Percentiles rank a stretch among this genome's conserved stretches.
Conservation (phyloP, 2,329 filamentous ascomycete genomes). For the Teratosphaeria destructans region DNA sequence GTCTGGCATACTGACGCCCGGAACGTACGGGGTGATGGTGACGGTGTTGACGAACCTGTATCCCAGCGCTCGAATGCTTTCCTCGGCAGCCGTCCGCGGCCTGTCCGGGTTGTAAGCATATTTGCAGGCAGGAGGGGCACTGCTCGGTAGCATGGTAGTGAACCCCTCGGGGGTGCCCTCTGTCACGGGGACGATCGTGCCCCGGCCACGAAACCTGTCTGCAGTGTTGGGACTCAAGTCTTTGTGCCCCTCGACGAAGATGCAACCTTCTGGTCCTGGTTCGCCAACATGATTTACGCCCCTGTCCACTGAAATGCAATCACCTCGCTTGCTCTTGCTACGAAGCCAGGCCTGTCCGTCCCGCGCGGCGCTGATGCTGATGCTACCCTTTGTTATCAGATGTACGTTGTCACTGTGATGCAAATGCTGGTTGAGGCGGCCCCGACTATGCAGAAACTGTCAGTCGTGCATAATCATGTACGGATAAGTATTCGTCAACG, state of each 20-base stretch:
- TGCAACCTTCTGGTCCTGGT: slow-evolving; percentile 1
- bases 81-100: neutral
- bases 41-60: slow-evolving; percentile 1
- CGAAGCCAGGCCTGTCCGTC: neutral
- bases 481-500: neutral
- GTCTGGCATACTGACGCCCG: neutral
- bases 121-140: neutral
- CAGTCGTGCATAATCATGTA: neutral
- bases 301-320: neutral
- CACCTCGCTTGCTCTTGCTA: neutral
- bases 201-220: neutral
- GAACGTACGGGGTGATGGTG: neutral
- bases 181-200: neutral
- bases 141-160: neutral
- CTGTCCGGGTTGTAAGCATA: neutral
- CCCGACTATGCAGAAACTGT: neutral
- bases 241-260: slow-evolving; percentile 3
- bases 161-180: neutral
- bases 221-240: slow-evolving; percentile 2
- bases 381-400: neutral
- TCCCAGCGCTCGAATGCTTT: neutral
- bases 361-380: neutral
- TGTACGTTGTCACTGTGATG: slow-evolving; percentile 2
- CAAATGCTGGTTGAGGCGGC: neutral
- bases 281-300: neutral